Base-by-base conservation (phyloP, 73 alveolate species). In the Paramecium octaurelia region DNA sequence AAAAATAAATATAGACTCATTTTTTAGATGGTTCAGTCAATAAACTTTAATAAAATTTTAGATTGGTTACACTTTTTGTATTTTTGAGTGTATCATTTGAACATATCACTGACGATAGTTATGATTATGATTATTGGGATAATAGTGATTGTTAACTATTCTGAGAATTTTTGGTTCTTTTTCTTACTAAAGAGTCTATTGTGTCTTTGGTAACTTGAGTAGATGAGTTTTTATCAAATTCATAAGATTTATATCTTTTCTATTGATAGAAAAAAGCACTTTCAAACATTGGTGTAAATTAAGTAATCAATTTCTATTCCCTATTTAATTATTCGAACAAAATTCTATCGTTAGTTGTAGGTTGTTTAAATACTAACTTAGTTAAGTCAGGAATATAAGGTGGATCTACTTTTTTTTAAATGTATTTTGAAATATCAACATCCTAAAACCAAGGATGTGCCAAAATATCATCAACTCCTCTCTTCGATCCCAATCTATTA, bases 381-480 rank as follows among this genome's bases (percentile, higher is more conserved):
- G 70, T 42, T 46, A 80, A 80, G 4, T 89, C 88, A 9, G 94
- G 94, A 21, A 70, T 89, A 34, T 59, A 89, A 10, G 94, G 94
- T 18, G 94, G 94, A 23, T 70, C 54, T 40, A 89, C 40, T 89
- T 89, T 89, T 38, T 85, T 89, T 43, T 36, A 27, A 23, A 58
- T 89, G 34, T 70, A 89, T 12, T 58, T 35, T 8, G 68, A 58
- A 29, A 77, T 59, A 71, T 89, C 88, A 46, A 89, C 34, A 14
- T 71, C 92, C 16, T 58, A 44, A 20, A 89, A 89, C 94, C 94
- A 89, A 42, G 94, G 85, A 50, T 89, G 94, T 23, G 80, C 58
- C 16, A 89, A 46, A 0, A 89, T 70, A 42, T 89, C 94, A 46
- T 48, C 85, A 14, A 83, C 94, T 4, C 94, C 94, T 23, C 46